phyloP scores from a whole-genome alignment of 495 filamentous ascomycete genomes.

The Penicillium bovifimosum region DNA sequence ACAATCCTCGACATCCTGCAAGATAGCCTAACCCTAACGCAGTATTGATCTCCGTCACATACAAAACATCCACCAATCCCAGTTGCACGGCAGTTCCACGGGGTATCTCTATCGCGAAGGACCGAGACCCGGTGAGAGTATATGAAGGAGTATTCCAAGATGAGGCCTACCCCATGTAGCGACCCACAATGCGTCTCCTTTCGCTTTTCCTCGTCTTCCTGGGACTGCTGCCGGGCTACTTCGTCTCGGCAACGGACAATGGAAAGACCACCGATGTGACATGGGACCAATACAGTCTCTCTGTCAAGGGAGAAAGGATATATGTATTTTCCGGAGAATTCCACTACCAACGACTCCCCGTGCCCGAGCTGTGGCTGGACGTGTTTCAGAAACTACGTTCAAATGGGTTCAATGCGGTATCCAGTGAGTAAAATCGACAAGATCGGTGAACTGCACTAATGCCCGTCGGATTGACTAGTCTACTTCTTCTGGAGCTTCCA shows the following conservation, averaged over 20 bases:
- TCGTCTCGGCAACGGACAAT: slow-evolving; percentile 30
- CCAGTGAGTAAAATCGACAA: slow-evolving; percentile 14
- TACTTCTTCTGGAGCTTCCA: slow-evolving; percentile 57
- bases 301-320: slow-evolving; percentile 50
- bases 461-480: slow-evolving; percentile 15
- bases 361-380: slow-evolving; percentile 56
- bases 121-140: slow-evolving; percentile 13
- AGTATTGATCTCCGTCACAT: not conserved
- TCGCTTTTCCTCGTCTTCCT: slow-evolving; percentile 26
- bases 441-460: not conserved
- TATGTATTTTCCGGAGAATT: slow-evolving; percentile 56
- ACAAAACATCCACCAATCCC: slow-evolving; percentile 32
- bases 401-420: slow-evolving; percentile 51
- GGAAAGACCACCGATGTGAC: slow-evolving; percentile 28
- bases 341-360: slow-evolving; percentile 52
- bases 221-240: slow-evolving; percentile 22
- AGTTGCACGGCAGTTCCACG: slow-evolving; percentile 14
- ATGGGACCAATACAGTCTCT: slow-evolving; percentile 56
- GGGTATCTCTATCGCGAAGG: slow-evolving; percentile 22
- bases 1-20: slow-evolving; percentile 4
- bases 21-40: slow-evolving; percentile 23
- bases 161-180: not conserved
- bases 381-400: slow-evolving; percentile 59
- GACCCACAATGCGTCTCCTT: slow-evolving; percentile 17
- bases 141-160: not conserved